Percentiles rank a stretch among this genome's conserved stretches.
Conservation (phyloP, 2,329 filamentous ascomycete species). For the Diaporthe nobilis region DNA sequence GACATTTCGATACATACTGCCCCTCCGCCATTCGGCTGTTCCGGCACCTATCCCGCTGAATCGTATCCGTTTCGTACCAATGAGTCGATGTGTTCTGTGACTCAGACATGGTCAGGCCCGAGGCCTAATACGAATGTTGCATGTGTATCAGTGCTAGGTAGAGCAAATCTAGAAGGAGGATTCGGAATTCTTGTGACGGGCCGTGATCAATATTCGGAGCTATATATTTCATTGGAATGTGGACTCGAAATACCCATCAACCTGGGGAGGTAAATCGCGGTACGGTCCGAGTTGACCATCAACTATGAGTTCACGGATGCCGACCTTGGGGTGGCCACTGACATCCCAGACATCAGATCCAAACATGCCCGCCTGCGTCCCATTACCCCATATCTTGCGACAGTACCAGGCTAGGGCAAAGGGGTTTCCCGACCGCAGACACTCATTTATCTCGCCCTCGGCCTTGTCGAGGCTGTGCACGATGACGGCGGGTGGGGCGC, state of each 20-base stretch:
- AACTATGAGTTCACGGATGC: conserved; percentile 44
- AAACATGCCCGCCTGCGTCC: conserved; percentile 42
- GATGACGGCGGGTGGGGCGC: conserved; percentile 39
- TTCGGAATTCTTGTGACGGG: not conserved
- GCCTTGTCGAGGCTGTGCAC: conserved; percentile 46
- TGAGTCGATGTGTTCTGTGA: not conserved
- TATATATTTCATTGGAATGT: not conserved
- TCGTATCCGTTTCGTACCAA: not conserved
- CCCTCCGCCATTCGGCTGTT: not conserved
- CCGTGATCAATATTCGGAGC: not conserved
- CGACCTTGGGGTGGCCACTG: conserved; percentile 46
- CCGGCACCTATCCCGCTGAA: not conserved
- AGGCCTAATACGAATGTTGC: too few relatives aligned
- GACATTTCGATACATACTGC: not conserved
- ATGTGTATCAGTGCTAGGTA: too few relatives aligned
- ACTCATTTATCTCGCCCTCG: conserved; percentile 44
- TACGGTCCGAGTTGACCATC: conserved; percentile 45
- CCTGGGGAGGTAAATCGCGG: conserved; percentile 44
- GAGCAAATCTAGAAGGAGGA: too few relatives aligned
- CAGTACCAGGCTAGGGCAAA: conserved; percentile 47
- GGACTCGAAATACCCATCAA: conserved; percentile 35
- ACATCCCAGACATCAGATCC: conserved; percentile 49
- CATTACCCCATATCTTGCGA: conserved; percentile 48
- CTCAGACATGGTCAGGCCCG: not conserved
- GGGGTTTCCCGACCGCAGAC: conserved; percentile 41